phyloP scores from a whole-genome alignment of 306 rosid species.

The Fragaria vesca region DNA sequence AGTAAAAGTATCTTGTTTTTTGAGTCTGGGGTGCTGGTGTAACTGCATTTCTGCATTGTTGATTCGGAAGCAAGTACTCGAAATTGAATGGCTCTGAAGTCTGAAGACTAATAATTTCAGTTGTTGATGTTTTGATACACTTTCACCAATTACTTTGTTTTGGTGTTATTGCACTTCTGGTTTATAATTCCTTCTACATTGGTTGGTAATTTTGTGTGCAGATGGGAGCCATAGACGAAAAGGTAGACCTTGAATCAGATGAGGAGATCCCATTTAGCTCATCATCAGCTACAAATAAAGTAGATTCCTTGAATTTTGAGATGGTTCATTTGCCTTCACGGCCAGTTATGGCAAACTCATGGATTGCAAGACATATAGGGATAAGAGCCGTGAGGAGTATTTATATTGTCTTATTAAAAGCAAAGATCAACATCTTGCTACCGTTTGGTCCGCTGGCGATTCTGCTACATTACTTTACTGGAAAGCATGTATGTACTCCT shows the following conservation, averaged over 20 bases:
- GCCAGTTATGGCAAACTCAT: slow-evolving; percentile 31
- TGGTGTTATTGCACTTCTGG: neutral
- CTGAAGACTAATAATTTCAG: neutral
- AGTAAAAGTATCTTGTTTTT: neutral
- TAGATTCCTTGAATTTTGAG: slow-evolving; percentile 50
- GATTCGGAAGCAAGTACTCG: neutral
- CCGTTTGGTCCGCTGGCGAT: slow-evolving; percentile 89
- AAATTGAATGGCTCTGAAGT: neutral
- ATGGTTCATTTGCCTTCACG: slow-evolving; percentile 25
- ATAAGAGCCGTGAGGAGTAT: slow-evolving; percentile 44
- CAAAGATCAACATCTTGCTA: slow-evolving; percentile 73
- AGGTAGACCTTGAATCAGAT: slow-evolving; percentile 43
- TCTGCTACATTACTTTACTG: slow-evolving; percentile 55
- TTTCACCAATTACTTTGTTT: slow-evolving; percentile 7
- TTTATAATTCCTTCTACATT: neutral
- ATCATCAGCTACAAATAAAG: slow-evolving; percentile 39
- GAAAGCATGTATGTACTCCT: slow-evolving; percentile 57
- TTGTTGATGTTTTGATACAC: neutral
- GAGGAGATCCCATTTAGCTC: slow-evolving; percentile 55
- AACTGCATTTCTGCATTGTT: neutral
- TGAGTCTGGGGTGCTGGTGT: neutral
- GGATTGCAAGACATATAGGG: slow-evolving; percentile 30
- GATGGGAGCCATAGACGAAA: slow-evolving; percentile 53
- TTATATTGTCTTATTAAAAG: slow-evolving; percentile 55
- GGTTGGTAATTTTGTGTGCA: slow-evolving; percentile 19